Base-by-base conservation (phyloP, 2,329 filamentous ascomycete species). In the Sporothrix globosa region DNA sequence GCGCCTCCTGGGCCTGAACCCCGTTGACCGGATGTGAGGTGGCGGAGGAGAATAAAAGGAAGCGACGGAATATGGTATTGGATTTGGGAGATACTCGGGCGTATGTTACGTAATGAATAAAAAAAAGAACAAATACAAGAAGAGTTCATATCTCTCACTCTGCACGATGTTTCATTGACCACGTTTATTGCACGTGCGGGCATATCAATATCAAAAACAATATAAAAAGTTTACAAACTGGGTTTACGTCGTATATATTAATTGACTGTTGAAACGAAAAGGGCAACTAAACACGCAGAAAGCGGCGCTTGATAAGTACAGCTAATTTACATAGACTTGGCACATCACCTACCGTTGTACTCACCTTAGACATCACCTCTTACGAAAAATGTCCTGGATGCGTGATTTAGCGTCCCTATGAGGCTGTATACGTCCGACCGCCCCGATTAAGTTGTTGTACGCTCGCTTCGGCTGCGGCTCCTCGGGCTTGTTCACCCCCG, bases 1-100 rank as follows among this genome's bases (percentile, higher is more conserved):
- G 93, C 86, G 86, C 73, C 80, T 96, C 75, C 82, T 97, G 74
- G 93, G 93, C 1, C 82, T 97, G 78, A 89, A 84, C 68, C 93
- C 93, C 11, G 90, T 97, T 63, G 89, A 95, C 78, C 83, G 88
- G 81, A 75, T 75, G 74, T 75, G 72, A 56, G n/a, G 30, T 4
- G 66, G 41, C 5, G 11, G 7, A 21, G 34, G 2, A 14, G 30
- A 14, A 34, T 11, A 11, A 53, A 3, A 41, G 48, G 24, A 48
- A n/a, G 17, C 14, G 10, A 30, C 1, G 10, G 17, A 68, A 30
- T 13, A 24, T 46, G 6, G n/a, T 6, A n/a, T 53, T 39, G 53
- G 63, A 34, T 48, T 48, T 30, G 30, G 44, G n/a, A 68, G 19
- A 46, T n/a, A 48, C 19, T 3, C 4, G 4, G 19, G 50, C 1